Percentiles rank a stretch among this genome's conserved stretches.
Evolutionary conservation across 495 filamentous ascomycete species (phyloP).

Genomic region (Xylaria flabelliformis): DNA sequence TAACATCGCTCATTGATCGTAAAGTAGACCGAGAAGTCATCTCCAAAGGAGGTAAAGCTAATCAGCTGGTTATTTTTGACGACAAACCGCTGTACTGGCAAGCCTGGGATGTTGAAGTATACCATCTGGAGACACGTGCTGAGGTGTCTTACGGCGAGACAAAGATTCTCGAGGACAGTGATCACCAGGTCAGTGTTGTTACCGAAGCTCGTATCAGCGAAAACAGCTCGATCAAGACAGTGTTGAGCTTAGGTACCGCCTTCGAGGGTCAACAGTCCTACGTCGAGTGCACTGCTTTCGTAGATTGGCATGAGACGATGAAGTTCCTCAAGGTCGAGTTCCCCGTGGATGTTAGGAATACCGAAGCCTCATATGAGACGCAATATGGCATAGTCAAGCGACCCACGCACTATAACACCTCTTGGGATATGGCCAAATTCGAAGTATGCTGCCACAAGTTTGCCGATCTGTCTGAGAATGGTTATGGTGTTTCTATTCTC

Average conservation of each 20-base stretch:
- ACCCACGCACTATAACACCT: conserved; percentile 95
- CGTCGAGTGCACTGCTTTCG: conserved; percentile 79
- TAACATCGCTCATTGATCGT: conserved; percentile 83
- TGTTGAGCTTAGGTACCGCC: conserved; percentile 76
- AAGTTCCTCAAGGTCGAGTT: conserved; percentile 99
- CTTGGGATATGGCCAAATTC: conserved; percentile 99
- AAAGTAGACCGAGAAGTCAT: conserved; percentile 75
- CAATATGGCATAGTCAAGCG: conserved; percentile 88
- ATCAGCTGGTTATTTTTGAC: conserved; percentile 93
- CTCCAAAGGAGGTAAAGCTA: conserved; percentile 78
- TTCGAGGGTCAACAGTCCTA: conserved; percentile 67
- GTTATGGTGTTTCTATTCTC: conserved; percentile 90
- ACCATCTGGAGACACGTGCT: conserved; percentile 85
- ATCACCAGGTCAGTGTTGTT: conserved; percentile 76
- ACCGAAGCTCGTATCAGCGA: conserved; percentile 88
- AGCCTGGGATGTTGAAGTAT: conserved; percentile 98
- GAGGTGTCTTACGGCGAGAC: conserved; percentile 71
- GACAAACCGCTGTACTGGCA: conserved; percentile 99
- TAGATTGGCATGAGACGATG: conserved; percentile 94
- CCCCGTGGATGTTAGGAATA: conserved; percentile 89
- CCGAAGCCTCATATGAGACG: conserved; percentile 94
- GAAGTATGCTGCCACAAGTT: conserved; percentile 98
- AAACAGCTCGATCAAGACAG: conserved; percentile 84
- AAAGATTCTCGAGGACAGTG: conserved; percentile 72
- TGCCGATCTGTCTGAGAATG: conserved; percentile 92